phyloP scores from a whole-genome alignment of 116 monocot species.

The Dioscorea cayenensis region DNA sequence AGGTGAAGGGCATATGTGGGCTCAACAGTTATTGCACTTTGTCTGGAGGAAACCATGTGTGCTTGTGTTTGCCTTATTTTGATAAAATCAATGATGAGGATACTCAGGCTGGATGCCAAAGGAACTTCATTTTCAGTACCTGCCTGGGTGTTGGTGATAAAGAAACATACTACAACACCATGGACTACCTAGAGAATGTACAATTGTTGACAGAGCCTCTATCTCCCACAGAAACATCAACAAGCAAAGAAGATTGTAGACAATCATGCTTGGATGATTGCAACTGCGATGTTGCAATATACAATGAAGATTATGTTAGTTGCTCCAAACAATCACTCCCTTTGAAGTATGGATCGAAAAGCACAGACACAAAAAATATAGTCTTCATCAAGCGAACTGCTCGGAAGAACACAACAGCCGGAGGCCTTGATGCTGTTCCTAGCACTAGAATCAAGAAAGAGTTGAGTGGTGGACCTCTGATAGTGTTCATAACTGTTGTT shows the following conservation, averaged over 20 bases:
- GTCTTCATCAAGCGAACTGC: not conserved
- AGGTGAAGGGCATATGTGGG: slow-evolving; percentile 19
- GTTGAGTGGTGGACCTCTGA: not conserved
- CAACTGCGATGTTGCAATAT: slow-evolving; percentile 3
- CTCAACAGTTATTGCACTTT: slow-evolving; percentile 15
- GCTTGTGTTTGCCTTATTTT: slow-evolving; percentile 11
- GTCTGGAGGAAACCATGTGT: not conserved
- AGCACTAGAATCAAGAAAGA: not conserved
- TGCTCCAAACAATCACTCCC: slow-evolving; percentile 14
- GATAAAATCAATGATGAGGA: not conserved
- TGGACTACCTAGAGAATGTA: not conserved
- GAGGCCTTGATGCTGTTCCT: not conserved
- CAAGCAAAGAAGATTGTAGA: not conserved
- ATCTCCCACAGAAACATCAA: accelerated
- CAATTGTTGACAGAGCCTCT: not conserved
- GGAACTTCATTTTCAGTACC: not conserved
- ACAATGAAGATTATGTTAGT: not conserved
- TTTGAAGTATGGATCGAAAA: slow-evolving; percentile 3
- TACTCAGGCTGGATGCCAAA: slow-evolving; percentile 6
- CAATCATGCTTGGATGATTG: slow-evolving; percentile 4
- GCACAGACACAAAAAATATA: not conserved
- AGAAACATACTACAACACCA: not conserved
- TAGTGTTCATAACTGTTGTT: not conserved
- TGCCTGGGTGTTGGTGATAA: not conserved
- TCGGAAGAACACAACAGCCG: not conserved